A percentile compares a stretch with the other conserved stretches of the same genome.
These are phyloP conservation scores for Arxiozyma bovina DNA, from an alignment of 1,139 yeast species.

Conservation along the genomic window DNA sequence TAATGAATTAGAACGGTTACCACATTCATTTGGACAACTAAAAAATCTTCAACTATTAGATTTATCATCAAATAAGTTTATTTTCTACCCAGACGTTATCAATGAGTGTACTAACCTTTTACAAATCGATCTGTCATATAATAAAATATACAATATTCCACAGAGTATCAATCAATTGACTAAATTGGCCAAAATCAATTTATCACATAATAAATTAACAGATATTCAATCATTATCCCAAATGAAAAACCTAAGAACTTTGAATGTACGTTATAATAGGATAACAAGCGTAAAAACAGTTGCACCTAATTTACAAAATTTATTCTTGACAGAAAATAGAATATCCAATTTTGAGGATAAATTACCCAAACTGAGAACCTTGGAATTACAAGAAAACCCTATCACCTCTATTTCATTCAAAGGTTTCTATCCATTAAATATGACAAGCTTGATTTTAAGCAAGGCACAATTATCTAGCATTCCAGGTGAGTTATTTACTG, in stretches of 20 bases:
- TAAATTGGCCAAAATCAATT: conserved; percentile 57
- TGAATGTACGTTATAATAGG: conserved; percentile 72
- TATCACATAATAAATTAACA: conserved; percentile 66
- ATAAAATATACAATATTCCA: conserved; percentile 56
- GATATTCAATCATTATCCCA: conserved; percentile 40
- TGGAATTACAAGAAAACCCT: conserved; percentile 65
- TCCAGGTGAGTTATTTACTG: conserved; percentile 54
- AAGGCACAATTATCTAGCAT: conserved; percentile 76
- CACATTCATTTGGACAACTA: conserved; percentile 51
- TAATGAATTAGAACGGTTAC: conserved; percentile 61
- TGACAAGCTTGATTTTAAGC: conserved; percentile 67
- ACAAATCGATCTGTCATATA: conserved; percentile 76
- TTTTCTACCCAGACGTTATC: conserved; percentile 60
- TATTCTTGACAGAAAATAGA: conserved; percentile 69
- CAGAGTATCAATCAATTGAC: conserved; percentile 49
- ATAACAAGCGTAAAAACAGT: conserved; percentile 55
- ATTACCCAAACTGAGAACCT: conserved; percentile 47
- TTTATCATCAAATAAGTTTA: conserved; percentile 72
- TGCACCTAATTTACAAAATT: conserved; percentile 60
- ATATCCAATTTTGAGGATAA: conserved; percentile 62
- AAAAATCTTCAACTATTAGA: conserved; percentile 53
- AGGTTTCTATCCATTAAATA: conserved; percentile 45
- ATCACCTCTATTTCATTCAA: conserved; percentile 65
- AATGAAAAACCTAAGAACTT: conserved; percentile 52
- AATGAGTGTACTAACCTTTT: conserved; percentile 50